A percentile compares a stretch with the other conserved stretches of the same genome.
Evolutionary conservation across 495 filamentous ascomycete species (phyloP).

Genomic region (Paragyromitra xinjiangensis): DNA sequence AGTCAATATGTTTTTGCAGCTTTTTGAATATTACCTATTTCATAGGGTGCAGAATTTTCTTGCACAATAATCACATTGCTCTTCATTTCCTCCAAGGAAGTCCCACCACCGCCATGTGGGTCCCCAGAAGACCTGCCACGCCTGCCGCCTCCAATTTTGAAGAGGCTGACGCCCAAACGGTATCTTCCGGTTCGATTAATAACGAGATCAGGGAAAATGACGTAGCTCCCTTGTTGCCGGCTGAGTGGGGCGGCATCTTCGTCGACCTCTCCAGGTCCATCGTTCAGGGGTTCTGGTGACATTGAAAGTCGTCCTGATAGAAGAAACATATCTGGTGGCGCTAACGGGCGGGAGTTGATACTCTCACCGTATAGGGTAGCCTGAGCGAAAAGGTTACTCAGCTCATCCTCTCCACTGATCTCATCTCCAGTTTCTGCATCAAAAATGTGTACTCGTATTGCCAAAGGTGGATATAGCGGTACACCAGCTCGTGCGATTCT

Average conservation of each 20-base stretch:
- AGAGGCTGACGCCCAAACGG: constrained; percentile 54
- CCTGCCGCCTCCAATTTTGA: constrained; percentile 52
- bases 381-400: constrained; percentile 54
- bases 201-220: constrained; percentile 54
- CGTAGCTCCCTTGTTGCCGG: constrained; percentile 55
- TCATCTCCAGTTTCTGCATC: constrained; percentile 51
- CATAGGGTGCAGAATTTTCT: constrained; percentile 33
- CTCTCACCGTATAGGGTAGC: constrained; percentile 53
- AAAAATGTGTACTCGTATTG: constrained; percentile 54
- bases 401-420: constrained; percentile 57
- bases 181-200: constrained; percentile 55
- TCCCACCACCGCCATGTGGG: constrained; percentile 46
- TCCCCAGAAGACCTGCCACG: constrained; percentile 42
- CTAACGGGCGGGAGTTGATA: constrained; percentile 43
- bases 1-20: background rate
- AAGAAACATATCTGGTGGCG: constrained; percentile 55
- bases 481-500: constrained; percentile 42
- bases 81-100: constrained; percentile 54
- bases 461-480: constrained; percentile 54
- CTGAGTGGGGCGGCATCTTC: constrained; percentile 43
- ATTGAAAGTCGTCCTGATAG: constrained; percentile 54
- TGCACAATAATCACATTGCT: constrained; percentile 54
- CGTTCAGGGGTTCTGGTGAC: constrained; percentile 53
- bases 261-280: constrained; percentile 24
- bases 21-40: constrained; percentile 48